Percentiles rank a stretch among this genome's conserved stretches.
Evolutionary conservation across 2,329 filamentous ascomycete species (phyloP).

Genomic region (Purpureocillium takamizusanense): DNA sequence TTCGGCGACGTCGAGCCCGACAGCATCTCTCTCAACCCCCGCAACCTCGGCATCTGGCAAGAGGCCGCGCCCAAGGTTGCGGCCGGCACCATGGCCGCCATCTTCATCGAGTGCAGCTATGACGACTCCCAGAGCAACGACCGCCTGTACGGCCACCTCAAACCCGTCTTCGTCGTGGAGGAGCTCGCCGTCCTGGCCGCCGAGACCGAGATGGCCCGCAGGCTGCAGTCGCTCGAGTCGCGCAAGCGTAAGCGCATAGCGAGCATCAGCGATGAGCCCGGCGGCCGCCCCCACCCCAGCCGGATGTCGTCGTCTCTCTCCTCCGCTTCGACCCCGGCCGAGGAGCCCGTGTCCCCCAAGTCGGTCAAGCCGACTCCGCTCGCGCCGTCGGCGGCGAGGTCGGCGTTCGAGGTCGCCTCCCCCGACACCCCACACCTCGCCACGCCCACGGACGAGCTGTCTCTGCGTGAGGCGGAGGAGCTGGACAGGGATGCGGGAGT

Average conservation of each 20-base stretch:
- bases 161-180: constrained; percentile 70
- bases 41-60: constrained; percentile 76
- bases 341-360: constrained; percentile 44
- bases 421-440: constrained; percentile 32
- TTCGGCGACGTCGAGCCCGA: constrained; percentile 97
- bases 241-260: constrained; percentile 57
- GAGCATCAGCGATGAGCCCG: constrained; percentile 14
- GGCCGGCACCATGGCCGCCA: constrained; percentile 60
- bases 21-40: constrained; percentile 68
- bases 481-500: constrained; percentile 11
- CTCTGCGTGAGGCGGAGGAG: constrained; percentile 26
- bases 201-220: constrained; percentile 52
- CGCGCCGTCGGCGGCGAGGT: constrained; percentile 7
- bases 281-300: constrained; percentile 11
- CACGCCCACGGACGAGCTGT: constrained; percentile 39
- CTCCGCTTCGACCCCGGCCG: constrained; percentile 9
- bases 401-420: too few relatives aligned
- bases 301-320: too few relatives aligned
- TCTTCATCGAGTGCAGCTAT: constrained; percentile 96
- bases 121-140: constrained; percentile 70
- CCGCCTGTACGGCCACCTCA: constrained; percentile 79
- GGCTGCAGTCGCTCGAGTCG: constrained; percentile 24
- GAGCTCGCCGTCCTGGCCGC: constrained; percentile 66
- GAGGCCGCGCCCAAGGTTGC: constrained; percentile 82
- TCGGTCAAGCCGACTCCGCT: constrained; percentile 23